phyloP scores from a whole-genome alignment of 257 asterid species.

The Thymus mandschuricus region DNA sequence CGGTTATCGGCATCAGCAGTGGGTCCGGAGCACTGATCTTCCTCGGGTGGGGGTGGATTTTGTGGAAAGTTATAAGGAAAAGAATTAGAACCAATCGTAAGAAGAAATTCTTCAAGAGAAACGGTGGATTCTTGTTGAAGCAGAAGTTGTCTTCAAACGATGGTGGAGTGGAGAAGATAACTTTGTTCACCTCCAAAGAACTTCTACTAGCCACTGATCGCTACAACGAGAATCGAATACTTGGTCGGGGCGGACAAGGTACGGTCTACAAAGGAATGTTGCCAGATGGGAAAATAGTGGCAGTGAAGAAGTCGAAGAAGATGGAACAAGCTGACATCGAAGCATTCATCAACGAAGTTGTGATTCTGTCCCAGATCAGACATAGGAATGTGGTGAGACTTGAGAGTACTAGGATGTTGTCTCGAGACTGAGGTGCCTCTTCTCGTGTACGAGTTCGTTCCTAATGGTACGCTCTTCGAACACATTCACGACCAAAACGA shows the following conservation, averaged over 20 bases:
- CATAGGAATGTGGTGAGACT: slow-evolving; percentile 40
- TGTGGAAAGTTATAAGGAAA: slow-evolving; percentile 12
- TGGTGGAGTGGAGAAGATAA: slow-evolving; percentile 12
- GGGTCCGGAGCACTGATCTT: slow-evolving; percentile 11
- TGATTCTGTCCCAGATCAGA: slow-evolving; percentile 40
- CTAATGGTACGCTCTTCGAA: slow-evolving; percentile 27
- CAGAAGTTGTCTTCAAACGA: slow-evolving; percentile 26
- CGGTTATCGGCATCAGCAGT: slow-evolving; percentile 10
- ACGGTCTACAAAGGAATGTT: slow-evolving; percentile 31
- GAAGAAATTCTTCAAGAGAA: slow-evolving; percentile 32
- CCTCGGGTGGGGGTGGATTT: slow-evolving; percentile 6
- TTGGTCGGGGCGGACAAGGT: slow-evolving; percentile 29
- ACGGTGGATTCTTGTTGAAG: slow-evolving; percentile 33
- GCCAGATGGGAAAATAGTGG: slow-evolving; percentile 27
- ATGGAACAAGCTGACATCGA: slow-evolving; percentile 29
- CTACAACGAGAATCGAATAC: slow-evolving; percentile 26
- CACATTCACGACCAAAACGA: slow-evolving; percentile 24
- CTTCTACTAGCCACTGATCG: slow-evolving; percentile 18
- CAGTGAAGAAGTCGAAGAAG: slow-evolving; percentile 37
- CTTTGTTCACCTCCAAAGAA: slow-evolving; percentile 16
- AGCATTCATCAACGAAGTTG: slow-evolving; percentile 39
- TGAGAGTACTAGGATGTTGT: slow-evolving; percentile 38
- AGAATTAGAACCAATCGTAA: slow-evolving; percentile 17
- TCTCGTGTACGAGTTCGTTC: slow-evolving; percentile 31
- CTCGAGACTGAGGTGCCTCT: slow-evolving; percentile 34